phyloP scores from a whole-genome alignment of 768 basidiomycete species.

The Gautieria morchelliformis region DNA sequence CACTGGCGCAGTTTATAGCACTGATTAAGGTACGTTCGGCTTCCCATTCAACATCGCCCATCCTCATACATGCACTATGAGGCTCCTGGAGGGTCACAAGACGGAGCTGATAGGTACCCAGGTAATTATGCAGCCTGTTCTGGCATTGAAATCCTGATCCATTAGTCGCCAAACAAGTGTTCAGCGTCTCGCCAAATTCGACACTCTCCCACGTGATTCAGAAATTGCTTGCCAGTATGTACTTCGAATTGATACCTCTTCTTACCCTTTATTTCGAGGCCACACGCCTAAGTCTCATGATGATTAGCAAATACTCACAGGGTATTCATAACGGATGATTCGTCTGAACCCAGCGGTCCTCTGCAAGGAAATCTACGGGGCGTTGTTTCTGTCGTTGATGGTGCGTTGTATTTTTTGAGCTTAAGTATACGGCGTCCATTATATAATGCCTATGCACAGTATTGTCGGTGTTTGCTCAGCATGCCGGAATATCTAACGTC shows the following conservation, averaged over 20 bases:
- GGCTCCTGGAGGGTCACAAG: constrained; percentile 67
- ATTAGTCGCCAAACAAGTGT: constrained; percentile 36
- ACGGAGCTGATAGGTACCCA: constrained; percentile 73
- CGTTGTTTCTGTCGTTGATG: constrained; percentile 76
- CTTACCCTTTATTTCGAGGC: not conserved
- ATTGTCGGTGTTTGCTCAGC: constrained; percentile 66
- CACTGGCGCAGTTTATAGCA: constrained; percentile 60
- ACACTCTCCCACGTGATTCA: constrained; percentile 63
- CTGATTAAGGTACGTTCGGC: constrained; percentile 50
- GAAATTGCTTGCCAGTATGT: constrained; percentile 75
- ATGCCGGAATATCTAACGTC: constrained; percentile 63
- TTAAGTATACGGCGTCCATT: not conserved
- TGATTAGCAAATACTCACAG: constrained; percentile 64
- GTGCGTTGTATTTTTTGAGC: constrained; percentile 30
- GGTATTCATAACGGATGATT: constrained; percentile 66
- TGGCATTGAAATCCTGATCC: not conserved
- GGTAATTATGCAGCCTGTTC: constrained; percentile 28
- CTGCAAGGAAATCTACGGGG: constrained; percentile 27
- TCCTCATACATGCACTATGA: constrained; percentile 17
- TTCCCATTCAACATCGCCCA: not conserved
- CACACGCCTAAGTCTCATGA: not conserved
- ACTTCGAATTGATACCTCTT: not conserved
- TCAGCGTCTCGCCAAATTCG: constrained; percentile 59
- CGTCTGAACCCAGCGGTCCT: constrained; percentile 18
- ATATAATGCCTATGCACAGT: constrained; percentile 32